Evolutionary conservation across 345 rosid genomes (phyloP).

Genomic region (Boechera retrofracta): DNA sequence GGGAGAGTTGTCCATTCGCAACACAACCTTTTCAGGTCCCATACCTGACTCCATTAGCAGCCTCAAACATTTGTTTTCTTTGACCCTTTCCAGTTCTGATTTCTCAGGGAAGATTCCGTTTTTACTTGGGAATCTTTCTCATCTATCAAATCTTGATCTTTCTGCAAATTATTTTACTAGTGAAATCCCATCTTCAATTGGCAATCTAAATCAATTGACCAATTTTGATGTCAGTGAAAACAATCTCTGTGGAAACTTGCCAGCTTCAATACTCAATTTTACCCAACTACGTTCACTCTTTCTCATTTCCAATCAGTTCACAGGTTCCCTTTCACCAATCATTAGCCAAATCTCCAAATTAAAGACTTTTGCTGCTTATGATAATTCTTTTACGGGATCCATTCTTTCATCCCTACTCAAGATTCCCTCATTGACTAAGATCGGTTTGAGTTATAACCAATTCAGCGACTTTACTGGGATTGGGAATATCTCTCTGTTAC

Average conservation of each 20-base stretch:
- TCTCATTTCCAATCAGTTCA: background rate
- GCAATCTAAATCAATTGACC: background rate
- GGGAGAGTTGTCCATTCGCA: fast-evolving
- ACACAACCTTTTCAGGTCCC: background rate
- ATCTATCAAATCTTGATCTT: too few species aligned
- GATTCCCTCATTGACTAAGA: background rate
- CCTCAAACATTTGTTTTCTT: too few species aligned
- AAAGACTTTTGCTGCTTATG: fast-evolving
- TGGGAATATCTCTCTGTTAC: background rate
- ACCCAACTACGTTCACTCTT: background rate
- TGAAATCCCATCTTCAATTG: too few species aligned
- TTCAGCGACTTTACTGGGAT: background rate
- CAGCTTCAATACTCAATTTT: background rate
- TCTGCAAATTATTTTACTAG: too few species aligned
- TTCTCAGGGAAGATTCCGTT: too few species aligned
- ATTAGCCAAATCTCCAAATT: slow-evolving; percentile 10
- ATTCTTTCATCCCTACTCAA: background rate
- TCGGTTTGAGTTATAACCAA: background rate
- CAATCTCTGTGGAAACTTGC: slow-evolving; percentile 32
- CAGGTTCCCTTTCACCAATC: slow-evolving; percentile 1
- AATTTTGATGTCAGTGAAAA: fast-evolving
- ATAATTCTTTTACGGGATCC: background rate
- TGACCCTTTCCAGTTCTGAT: too few species aligned
- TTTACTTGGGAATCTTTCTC: too few species aligned
- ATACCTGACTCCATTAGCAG: too few species aligned